These are phyloP conservation scores for Exsudoporus frostii DNA, from an alignment of 768 basidiomycete genomes.

Conservation along the genomic window DNA sequence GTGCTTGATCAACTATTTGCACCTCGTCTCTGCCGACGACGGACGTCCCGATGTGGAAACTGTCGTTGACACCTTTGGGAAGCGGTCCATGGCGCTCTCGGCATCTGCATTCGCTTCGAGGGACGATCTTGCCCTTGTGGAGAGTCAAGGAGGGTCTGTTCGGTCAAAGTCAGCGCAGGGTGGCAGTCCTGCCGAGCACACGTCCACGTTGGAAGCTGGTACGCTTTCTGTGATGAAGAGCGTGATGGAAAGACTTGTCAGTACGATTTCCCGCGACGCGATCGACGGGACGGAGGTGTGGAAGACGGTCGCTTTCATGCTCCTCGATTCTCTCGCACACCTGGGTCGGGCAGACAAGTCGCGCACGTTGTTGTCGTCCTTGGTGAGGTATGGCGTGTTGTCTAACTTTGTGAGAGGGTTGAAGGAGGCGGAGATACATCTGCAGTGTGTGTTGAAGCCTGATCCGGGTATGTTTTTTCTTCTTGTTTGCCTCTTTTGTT, in stretches of 20 bases:
- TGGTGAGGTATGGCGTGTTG: constrained; percentile 75
- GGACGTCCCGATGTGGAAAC: constrained; percentile 11
- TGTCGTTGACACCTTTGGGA: constrained; percentile 21
- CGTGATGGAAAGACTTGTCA: constrained; percentile 67
- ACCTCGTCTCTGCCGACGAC: constrained; percentile 45
- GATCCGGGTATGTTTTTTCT: constrained; percentile 71
- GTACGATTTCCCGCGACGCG: constrained; percentile 81
- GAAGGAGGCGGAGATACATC: constrained; percentile 73
- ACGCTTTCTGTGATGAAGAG: constrained; percentile 66
- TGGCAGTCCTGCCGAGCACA: neutral
- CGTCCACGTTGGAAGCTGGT: constrained; percentile 53
- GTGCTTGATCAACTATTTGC: constrained; percentile 82
- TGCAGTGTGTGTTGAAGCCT: constrained; percentile 77
- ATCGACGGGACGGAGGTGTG: constrained; percentile 95
- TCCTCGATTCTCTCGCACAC: constrained; percentile 77
- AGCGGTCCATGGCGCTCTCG: constrained; percentile 27
- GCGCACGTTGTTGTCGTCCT: constrained; percentile 51
- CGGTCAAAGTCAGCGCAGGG: constrained; percentile 20
- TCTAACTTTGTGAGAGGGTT: constrained; percentile 78
- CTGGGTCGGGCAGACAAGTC: constrained; percentile 71
- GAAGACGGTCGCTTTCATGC: constrained; percentile 93
- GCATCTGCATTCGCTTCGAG: constrained; percentile 37
- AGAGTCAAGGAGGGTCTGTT: constrained; percentile 34
- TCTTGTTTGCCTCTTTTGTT: neutral
- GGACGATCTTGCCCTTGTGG: constrained; percentile 39